Percentiles rank a stretch among this genome's conserved stretches.
Conservation (phyloP, 441 rosid species). For the Gossypium gossypioides region DNA sequence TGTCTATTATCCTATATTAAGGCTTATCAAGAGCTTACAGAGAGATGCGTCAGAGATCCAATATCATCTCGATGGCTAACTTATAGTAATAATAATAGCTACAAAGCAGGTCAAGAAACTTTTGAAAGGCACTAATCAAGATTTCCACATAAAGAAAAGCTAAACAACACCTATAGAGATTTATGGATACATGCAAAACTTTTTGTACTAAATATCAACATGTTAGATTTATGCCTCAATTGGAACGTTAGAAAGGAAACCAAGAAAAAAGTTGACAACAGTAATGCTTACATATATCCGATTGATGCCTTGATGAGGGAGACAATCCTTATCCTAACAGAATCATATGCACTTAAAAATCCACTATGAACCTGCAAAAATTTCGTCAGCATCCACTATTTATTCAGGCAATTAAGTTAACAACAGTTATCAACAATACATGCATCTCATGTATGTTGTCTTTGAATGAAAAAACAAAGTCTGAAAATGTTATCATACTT, state of each 20-base stretch:
- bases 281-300: slow-evolving; percentile 50
- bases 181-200: background rate
- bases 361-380: slow-evolving; percentile 82
- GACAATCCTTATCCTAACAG: slow-evolving; percentile 71
- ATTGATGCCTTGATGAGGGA: slow-evolving; percentile 57
- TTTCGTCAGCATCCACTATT: background rate
- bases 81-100: background rate
- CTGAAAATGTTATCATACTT: slow-evolving; percentile 30
- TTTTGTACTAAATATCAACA: background rate
- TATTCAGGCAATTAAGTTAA: background rate
- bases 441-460: background rate
- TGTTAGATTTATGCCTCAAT: background rate
- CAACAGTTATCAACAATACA: background rate
- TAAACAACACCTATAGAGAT: background rate
- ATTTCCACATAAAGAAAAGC: background rate
- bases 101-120: background rate
- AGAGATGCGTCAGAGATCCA: background rate
- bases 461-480: background rate
- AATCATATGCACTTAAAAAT: slow-evolving; percentile 79
- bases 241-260: background rate
- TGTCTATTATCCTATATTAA: background rate
- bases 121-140: background rate
- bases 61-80: background rate
- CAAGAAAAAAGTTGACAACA: slow-evolving; percentile 7
- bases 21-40: slow-evolving; percentile 1